Percentiles rank a stretch among this genome's conserved stretches.
Conservation (phyloP, 768 basidiomycete genomes). For the Leccinellum luteum region DNA sequence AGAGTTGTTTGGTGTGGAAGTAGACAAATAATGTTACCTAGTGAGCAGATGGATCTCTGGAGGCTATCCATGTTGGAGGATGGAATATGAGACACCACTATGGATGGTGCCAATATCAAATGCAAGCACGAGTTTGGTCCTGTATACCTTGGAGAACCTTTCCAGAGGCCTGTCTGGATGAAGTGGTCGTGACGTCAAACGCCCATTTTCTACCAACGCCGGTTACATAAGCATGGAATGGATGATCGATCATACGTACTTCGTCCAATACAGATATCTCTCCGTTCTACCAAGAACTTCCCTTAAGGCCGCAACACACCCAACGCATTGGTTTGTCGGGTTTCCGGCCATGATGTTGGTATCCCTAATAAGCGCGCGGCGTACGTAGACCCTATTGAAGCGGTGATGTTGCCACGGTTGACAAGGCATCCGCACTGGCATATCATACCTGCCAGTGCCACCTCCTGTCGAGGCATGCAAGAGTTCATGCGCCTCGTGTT, state of each 20-base stretch:
- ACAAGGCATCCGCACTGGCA: background rate
- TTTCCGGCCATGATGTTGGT: background rate
- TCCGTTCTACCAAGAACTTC: background rate
- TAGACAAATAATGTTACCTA: background rate
- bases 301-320: background rate
- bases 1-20: background rate
- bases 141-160: too few species aligned
- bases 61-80: conserved; percentile 10
- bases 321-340: background rate
- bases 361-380: too few species aligned
- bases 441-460: background rate
- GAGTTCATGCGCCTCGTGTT: too few species aligned
- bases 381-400: too few species aligned
- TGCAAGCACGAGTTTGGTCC: conserved; percentile 39
- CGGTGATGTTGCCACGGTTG: too few species aligned
- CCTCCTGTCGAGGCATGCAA: too few species aligned
- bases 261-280: too few species aligned
- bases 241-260: background rate
- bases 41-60: conserved; percentile 12
- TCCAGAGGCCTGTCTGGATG: too few species aligned
- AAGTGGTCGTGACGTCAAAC: too few species aligned
- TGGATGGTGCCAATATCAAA: conserved; percentile 49
- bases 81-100: conserved; percentile 42
- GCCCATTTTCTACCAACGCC: too few species aligned
- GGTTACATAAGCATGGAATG: too few species aligned